Percentiles rank a stretch among this genome's conserved stretches.
Evolutionary conservation across 2,329 filamentous ascomycete species (phyloP).

Genomic region (Taxawa tesnikishii): DNA sequence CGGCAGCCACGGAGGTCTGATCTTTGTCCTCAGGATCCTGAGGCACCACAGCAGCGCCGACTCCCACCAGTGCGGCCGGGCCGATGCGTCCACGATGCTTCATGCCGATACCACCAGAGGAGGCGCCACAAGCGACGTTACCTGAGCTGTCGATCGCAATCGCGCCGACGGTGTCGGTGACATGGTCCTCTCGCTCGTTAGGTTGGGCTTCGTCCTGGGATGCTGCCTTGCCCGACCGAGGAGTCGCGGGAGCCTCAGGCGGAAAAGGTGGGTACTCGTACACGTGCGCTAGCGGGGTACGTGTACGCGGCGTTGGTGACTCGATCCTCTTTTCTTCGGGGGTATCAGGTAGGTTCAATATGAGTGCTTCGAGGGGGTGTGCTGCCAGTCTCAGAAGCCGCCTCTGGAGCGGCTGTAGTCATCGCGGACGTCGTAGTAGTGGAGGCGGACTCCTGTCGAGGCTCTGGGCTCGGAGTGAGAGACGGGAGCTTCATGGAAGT

Average conservation of each 20-base stretch:
- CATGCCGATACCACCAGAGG: constrained; percentile 96
- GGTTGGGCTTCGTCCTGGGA: too few species aligned
- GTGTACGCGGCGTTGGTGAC: background rate
- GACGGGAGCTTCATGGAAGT: constrained; percentile 15
- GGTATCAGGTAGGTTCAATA: background rate
- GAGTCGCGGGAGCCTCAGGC: background rate
- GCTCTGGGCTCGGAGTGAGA: constrained; percentile 12
- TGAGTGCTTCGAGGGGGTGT: too few species aligned
- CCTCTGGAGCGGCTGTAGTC: too few species aligned
- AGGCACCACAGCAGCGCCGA: constrained; percentile 84
- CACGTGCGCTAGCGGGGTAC: background rate
- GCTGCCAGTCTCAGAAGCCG: too few species aligned
- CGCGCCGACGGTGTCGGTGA: constrained; percentile 91
- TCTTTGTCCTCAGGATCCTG: constrained; percentile 57
- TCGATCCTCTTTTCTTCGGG: background rate
- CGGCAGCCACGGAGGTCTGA: constrained; percentile 60
- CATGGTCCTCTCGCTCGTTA: constrained; percentile 39
- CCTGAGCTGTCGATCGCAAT: constrained; percentile 82
- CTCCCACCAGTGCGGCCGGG: constrained; percentile 81
- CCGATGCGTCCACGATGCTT: constrained; percentile 87
- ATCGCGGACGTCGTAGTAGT: background rate
- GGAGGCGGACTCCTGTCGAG: background rate
- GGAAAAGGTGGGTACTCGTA: background rate
- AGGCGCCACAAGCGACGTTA: constrained; percentile 86
- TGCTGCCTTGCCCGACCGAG: too few species aligned